phyloP scores from a whole-genome alignment of 768 basidiomycete species.

The Trametes punicea region DNA sequence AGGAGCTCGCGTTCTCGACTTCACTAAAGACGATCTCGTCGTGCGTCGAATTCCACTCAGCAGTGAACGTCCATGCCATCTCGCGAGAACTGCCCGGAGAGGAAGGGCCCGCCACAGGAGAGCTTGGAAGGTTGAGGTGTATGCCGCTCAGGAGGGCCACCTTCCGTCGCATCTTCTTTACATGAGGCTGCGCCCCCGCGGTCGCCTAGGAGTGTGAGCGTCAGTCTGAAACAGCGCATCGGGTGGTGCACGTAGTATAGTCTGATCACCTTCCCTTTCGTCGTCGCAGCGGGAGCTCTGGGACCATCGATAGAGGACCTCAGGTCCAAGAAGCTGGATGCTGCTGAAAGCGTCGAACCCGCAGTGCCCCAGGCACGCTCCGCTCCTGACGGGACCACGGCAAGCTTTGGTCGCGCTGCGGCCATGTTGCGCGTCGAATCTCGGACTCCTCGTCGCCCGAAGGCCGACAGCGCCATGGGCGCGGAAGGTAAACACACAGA shows the following conservation, averaged over 20 bases:
- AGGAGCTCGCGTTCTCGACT: conserved; percentile 15
- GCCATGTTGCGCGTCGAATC: conserved; percentile 26
- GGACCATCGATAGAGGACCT: conserved; percentile 4
- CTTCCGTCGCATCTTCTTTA: conserved; percentile 29
- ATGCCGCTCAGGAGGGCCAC: conserved; percentile 26
- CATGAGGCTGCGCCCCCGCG: conserved; percentile 20
- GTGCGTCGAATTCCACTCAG: conserved; percentile 29
- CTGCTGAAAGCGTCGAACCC: conserved; percentile 19
- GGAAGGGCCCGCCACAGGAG: conserved; percentile 19
- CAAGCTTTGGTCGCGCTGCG: conserved; percentile 31
- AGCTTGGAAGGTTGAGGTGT: conserved; percentile 26
- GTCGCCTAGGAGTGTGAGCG: conserved; percentile 4
- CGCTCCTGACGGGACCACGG: conserved; percentile 26
- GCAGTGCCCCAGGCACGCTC: conserved; percentile 30
- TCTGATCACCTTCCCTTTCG: conserved; percentile 13
- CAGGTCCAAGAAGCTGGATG: conserved; percentile 15
- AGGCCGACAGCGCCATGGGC: conserved; percentile 23
- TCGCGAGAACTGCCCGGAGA: conserved; percentile 19
- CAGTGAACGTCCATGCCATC: conserved; percentile 30
- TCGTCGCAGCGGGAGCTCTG: neutral
- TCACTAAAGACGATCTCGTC: conserved; percentile 29
- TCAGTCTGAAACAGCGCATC: conserved; percentile 4
- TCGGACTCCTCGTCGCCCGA: conserved; percentile 24
- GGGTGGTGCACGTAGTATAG: neutral
- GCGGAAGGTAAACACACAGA: conserved; percentile 10